These are phyloP conservation scores for Serendipita sp. DNA, from an alignment of 768 basidiomycete species.

Conservation along the genomic window DNA sequence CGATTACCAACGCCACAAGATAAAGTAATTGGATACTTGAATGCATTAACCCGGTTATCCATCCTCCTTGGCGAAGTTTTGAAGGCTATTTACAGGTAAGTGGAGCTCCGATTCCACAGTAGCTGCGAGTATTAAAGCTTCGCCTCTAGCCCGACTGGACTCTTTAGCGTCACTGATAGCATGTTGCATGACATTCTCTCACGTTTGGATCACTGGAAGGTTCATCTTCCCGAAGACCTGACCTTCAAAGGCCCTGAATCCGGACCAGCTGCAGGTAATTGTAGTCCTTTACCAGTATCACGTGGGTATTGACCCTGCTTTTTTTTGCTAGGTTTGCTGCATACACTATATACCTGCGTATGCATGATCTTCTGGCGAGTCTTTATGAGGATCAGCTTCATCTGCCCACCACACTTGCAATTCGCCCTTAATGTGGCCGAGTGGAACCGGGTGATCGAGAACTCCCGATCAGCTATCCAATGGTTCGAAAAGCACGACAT, in stretches of 20 bases:
- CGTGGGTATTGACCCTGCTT: background rate
- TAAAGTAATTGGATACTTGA: slow-evolving; percentile 60
- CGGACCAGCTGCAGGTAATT: slow-evolving; percentile 48
- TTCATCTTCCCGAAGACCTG: slow-evolving; percentile 57
- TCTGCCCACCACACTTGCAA: slow-evolving; percentile 76
- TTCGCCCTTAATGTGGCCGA: slow-evolving; percentile 65
- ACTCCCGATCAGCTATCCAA: slow-evolving; percentile 70
- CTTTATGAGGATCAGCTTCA: slow-evolving; percentile 94
- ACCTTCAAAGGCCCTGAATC: slow-evolving; percentile 59
- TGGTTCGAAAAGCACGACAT: slow-evolving; percentile 75
- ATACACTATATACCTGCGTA: slow-evolving; percentile 74
- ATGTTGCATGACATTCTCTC: slow-evolving; percentile 45
- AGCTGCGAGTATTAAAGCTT: background rate
- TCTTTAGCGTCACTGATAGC: slow-evolving; percentile 71
- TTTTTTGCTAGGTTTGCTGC: slow-evolving; percentile 49
- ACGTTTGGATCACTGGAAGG: slow-evolving; percentile 64
- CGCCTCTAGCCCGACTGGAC: slow-evolving; percentile 55
- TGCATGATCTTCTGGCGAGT: slow-evolving; percentile 97
- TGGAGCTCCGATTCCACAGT: background rate
- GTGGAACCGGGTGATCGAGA: slow-evolving; percentile 55
- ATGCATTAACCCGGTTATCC: slow-evolving; percentile 81
- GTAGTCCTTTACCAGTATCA: background rate
- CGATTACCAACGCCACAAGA: slow-evolving; percentile 82
- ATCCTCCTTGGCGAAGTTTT: slow-evolving; percentile 81
- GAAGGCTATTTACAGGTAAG: slow-evolving; percentile 83